phyloP scores from a whole-genome alignment of 805 yeast species.

The Saccharomycopsis selenospora region DNA sequence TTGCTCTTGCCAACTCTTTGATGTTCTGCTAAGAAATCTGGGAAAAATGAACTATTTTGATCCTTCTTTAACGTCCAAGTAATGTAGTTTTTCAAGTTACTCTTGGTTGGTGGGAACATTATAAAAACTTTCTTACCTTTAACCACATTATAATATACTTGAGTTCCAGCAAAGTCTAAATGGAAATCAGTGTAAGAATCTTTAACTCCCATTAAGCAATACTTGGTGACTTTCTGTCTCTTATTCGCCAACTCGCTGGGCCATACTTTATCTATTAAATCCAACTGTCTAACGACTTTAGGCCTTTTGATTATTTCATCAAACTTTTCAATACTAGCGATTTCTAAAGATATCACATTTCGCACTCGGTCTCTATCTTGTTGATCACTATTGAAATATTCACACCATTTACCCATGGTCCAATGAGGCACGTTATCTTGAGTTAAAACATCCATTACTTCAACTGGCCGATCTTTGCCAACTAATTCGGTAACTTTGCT shows the following conservation, averaged over 20 bases:
- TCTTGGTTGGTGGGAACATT: conserved; percentile 68
- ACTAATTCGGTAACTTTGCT: conserved; percentile 47
- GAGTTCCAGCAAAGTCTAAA: conserved; percentile 87
- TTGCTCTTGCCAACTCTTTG: not conserved
- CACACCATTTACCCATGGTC: conserved; percentile 67
- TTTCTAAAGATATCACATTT: conserved; percentile 78
- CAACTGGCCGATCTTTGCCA: conserved; percentile 58
- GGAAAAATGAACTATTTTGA: conserved; percentile 60
- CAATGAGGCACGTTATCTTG: conserved; percentile 59
- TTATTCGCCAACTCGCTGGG: conserved; percentile 23
- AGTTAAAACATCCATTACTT: conserved; percentile 84
- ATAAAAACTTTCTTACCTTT: conserved; percentile 70
- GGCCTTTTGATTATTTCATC: conserved; percentile 55
- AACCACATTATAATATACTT: conserved; percentile 79
- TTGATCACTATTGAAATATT: conserved; percentile 47
- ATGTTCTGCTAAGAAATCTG: conserved; percentile 34
- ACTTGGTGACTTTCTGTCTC: conserved; percentile 61
- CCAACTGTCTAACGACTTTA: conserved; percentile 51
- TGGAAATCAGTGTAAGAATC: conserved; percentile 86
- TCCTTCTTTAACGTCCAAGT: conserved; percentile 65
- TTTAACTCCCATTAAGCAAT: conserved; percentile 78
- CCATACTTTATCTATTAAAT: conserved; percentile 69
- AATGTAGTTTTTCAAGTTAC: conserved; percentile 54
- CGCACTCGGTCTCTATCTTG: conserved; percentile 54
- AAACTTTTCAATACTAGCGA: conserved; percentile 47